Conservation (phyloP, 2,329 filamentous ascomycete genomes). For the Aureobasidium sp. region DNA sequence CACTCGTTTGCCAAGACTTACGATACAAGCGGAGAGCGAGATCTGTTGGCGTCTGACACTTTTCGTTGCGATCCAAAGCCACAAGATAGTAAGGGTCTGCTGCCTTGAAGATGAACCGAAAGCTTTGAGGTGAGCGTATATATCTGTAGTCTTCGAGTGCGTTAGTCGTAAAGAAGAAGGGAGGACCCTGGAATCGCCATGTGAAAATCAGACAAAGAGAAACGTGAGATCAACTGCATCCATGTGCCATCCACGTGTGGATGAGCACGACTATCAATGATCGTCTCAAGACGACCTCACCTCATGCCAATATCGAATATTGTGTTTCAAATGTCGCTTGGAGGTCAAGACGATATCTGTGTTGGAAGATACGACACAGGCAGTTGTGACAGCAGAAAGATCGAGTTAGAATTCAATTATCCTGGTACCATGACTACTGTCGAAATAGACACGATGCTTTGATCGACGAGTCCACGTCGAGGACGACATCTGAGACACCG, state of each 20-base stretch:
- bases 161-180: background rate
- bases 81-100: background rate
- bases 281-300: constrained; percentile 1
- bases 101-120: background rate
- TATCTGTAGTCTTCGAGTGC: background rate
- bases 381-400: background rate
- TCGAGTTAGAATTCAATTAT: background rate
- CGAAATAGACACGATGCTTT: background rate
- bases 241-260: constrained; percentile 7
- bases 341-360: background rate
- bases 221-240: constrained; percentile 7
- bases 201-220: background rate
- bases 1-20: constrained; percentile 3
- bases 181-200: background rate
- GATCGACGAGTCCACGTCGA: background rate
- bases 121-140: background rate
- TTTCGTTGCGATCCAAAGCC: background rate
- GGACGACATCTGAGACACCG: background rate
- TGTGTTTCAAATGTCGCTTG: background rate
- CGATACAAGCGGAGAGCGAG: background rate
- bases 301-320: no score
- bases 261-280: background rate
- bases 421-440: background rate
- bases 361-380: background rate
- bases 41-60: background rate